A percentile compares a stretch with the other conserved stretches of the same genome.
Conservation (phyloP, 768 basidiomycete genomes). For the Tricholoma bakamatsutake region DNA sequence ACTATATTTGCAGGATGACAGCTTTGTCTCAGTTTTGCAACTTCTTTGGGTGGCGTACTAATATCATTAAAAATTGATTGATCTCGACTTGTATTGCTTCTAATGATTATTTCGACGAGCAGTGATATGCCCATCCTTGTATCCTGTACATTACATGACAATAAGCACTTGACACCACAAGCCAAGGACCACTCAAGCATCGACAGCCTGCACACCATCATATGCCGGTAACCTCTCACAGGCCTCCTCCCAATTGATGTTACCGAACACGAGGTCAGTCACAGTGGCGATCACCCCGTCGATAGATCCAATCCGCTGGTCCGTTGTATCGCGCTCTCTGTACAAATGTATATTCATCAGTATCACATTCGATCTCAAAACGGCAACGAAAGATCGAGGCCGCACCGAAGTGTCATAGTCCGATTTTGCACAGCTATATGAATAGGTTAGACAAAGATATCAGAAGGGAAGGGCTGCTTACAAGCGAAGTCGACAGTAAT, state of each 20-base stretch:
- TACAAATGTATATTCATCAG: neutral
- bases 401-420: constrained; percentile 91
- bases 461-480: constrained; percentile 22
- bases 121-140: neutral
- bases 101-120: neutral
- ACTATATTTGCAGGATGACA: neutral
- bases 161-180: neutral
- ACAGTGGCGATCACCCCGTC: constrained; percentile 86
- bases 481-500: constrained; percentile 93
- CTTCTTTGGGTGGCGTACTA: neutral
- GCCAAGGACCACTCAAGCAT: constrained; percentile 18
- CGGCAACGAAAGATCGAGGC: constrained; percentile 11
- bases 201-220: constrained; percentile 85
- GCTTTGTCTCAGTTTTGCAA: neutral
- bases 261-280: constrained; percentile 70
- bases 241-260: constrained; percentile 73
- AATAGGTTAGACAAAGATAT: neutral
- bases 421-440: constrained; percentile 77
- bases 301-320: constrained; percentile 84
- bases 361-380: neutral
- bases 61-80: neutral
- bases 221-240: constrained; percentile 67
- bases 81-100: neutral
- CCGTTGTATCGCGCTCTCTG: constrained; percentile 92
- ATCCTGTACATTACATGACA: neutral